A percentile compares a stretch with the other conserved stretches of the same genome.
Evolutionary conservation across 306 rosid genomes (phyloP).

Genomic region (Argentina anserina): DNA sequence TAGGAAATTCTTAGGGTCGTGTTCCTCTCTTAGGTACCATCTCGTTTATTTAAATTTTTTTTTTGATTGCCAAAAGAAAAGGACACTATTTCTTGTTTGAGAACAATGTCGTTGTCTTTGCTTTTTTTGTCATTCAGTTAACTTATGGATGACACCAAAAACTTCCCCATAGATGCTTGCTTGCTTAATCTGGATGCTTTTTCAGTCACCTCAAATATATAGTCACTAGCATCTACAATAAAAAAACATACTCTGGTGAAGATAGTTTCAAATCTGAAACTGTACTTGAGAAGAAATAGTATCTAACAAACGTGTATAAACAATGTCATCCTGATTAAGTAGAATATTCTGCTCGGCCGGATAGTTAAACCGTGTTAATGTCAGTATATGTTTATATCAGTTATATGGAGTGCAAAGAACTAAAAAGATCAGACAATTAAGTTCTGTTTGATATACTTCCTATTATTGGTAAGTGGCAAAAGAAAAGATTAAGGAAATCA

Average conservation of each 20-base stretch:
- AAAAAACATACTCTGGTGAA: neutral
- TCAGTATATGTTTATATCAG: neutral
- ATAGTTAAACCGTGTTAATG: neutral
- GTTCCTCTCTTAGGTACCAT: too few relatives aligned
- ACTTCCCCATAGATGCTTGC: neutral
- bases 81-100: neutral
- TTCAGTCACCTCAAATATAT: constrained; percentile 1
- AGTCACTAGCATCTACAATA: neutral
- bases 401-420: neutral
- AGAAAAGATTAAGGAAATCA: neutral
- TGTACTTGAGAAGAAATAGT: neutral
- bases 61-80: too few relatives aligned
- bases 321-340: neutral
- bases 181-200: neutral
- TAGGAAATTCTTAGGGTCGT: neutral
- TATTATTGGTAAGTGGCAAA: neutral
- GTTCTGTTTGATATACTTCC: neutral
- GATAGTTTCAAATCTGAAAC: neutral
- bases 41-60: too few relatives aligned
- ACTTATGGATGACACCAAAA: neutral
- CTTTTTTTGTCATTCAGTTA: neutral
- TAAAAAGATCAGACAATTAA: neutral
- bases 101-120: neutral
- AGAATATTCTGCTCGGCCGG: neutral
- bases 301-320: neutral